phyloP scores from a whole-genome alignment of 2,329 filamentous ascomycete species.

The Aspergillus ruber region DNA sequence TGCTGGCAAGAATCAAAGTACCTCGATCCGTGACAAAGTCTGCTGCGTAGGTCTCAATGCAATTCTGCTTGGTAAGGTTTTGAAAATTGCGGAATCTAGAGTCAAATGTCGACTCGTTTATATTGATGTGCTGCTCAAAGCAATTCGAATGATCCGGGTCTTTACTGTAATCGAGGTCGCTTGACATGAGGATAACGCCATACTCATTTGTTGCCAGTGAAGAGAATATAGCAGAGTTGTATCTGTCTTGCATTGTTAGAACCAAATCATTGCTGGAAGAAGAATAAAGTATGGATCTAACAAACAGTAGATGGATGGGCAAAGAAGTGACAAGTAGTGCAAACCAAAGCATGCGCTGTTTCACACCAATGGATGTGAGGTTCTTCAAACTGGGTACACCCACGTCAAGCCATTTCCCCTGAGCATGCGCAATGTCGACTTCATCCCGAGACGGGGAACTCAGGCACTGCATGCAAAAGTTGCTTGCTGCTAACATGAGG shows the following conservation, averaged over 20 bases:
- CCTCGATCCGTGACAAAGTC: no score
- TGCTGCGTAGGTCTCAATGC: neutral
- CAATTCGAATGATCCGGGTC: neutral
- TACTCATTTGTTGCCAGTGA: neutral
- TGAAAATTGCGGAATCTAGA: neutral
- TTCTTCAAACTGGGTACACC: constrained; percentile 33
- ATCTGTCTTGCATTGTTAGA: neutral
- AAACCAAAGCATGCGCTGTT: constrained; percentile 9
- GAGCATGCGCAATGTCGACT: constrained; percentile 42
- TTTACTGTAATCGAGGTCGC: neutral
- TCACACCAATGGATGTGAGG: constrained; percentile 24
- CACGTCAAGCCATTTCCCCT: constrained; percentile 39
- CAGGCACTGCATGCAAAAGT: constrained; percentile 50
- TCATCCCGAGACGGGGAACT: constrained; percentile 46
- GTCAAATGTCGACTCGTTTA: neutral
- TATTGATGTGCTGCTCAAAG: neutral
- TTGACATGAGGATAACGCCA: neutral
- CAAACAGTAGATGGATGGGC: constrained; percentile 16
- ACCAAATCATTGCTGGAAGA: neutral
- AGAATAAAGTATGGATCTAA: neutral
- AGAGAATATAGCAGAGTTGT: constrained; percentile 4
- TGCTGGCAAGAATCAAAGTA: no score
- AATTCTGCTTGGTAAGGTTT: neutral
- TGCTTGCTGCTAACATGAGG: constrained; percentile 41
- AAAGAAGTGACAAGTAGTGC: constrained; percentile 7